phyloP scores from a whole-genome alignment of 768 basidiomycete genomes.

The Russula sp. region DNA sequence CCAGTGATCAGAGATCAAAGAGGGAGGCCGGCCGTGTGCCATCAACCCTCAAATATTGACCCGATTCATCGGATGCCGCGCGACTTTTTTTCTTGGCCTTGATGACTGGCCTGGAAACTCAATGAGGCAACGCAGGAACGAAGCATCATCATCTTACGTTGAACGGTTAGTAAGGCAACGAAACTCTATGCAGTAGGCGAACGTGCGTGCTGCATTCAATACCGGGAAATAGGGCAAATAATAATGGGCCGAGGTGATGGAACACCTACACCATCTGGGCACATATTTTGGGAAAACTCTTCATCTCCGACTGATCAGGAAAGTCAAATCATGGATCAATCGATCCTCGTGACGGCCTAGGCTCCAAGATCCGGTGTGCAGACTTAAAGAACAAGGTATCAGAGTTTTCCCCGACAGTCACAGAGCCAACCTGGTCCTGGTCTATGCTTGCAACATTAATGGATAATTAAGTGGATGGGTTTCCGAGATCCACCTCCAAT shows the following conservation, averaged over 20 bases:
- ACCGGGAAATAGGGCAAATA: background rate
- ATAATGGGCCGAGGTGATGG: background rate
- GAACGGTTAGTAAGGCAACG: background rate
- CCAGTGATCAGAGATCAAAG: background rate
- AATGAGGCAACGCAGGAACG: background rate
- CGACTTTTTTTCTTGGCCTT: background rate
- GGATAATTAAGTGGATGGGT: no score
- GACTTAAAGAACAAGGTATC: background rate
- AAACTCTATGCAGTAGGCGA: background rate
- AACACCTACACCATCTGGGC: background rate
- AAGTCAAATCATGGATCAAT: constrained; percentile 3
- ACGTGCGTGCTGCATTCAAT: background rate
- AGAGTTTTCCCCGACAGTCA: background rate
- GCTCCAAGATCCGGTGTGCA: no score
- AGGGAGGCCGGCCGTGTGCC: background rate
- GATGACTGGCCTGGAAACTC: background rate
- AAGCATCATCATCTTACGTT: background rate
- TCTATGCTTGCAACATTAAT: no score
- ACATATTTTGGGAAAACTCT: background rate
- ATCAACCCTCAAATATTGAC: background rate
- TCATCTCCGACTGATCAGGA: constrained; percentile 3
- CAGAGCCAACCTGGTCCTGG: no score
- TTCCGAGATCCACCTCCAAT: no score
- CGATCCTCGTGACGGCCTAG: background rate
- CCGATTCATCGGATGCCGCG: background rate